These are phyloP conservation scores for Mediolabrus comicus DNA, from an alignment of 108 stramenopile genomes.

Conservation along the genomic window DNA sequence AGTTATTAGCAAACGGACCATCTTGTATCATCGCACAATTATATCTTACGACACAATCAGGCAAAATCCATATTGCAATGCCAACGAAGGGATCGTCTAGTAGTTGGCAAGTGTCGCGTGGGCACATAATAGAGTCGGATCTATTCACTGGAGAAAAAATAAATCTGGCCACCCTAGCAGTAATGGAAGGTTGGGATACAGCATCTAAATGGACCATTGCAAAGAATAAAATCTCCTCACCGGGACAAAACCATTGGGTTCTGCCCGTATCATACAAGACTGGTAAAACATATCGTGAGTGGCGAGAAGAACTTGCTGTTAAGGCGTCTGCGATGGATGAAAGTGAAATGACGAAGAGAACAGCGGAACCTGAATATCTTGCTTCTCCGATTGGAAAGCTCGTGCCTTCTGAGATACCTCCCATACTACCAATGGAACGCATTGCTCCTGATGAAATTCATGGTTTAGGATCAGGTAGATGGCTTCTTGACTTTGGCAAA, in stretches of 20 bases:
- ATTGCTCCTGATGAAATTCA: slow-evolving; percentile 42
- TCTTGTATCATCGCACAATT: slow-evolving; percentile 22
- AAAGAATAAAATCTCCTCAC: background rate
- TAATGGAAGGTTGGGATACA: slow-evolving; percentile 41
- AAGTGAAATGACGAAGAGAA: background rate
- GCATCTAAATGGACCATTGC: slow-evolving; percentile 2
- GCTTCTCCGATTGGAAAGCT: slow-evolving; percentile 25
- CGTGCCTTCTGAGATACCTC: slow-evolving; percentile 31
- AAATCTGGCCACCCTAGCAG: slow-evolving; percentile 4
- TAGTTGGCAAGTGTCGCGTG: slow-evolving; percentile 28
- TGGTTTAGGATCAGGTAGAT: slow-evolving; percentile 31
- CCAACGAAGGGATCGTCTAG: no score
- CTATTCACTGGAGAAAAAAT: slow-evolving; percentile 44
- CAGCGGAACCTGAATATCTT: background rate
- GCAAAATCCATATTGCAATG: background rate
- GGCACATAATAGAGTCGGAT: slow-evolving; percentile 40
- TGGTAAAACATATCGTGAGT: slow-evolving; percentile 3
- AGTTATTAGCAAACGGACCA: slow-evolving; percentile 20
- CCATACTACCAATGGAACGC: slow-evolving; percentile 28
- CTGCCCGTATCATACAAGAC: slow-evolving; percentile 9
- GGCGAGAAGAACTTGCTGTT: slow-evolving; percentile 2
- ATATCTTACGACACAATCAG: slow-evolving; percentile 1
- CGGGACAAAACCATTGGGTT: background rate
- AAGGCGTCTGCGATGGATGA: slow-evolving; percentile 8
- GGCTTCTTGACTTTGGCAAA: slow-evolving; percentile 46